Evolutionary conservation across 805 yeast genomes (phyloP), one percentile per base, ranked within the genome.

Genomic region (Zygosaccharomyces bailii): DNA sequence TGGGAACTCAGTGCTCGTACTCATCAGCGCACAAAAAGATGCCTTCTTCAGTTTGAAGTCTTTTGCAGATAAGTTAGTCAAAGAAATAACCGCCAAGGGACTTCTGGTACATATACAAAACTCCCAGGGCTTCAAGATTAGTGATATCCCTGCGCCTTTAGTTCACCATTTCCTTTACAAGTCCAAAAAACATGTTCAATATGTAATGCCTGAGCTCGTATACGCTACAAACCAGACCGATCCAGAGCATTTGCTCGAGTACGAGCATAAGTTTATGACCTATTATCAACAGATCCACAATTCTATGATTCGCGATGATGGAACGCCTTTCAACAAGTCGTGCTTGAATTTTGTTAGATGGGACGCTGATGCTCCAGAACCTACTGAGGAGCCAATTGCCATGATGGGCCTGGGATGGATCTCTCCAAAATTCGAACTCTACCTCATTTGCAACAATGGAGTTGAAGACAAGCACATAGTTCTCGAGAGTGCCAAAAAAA

Each of bases 101-200:
- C 61, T 75, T 14, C 51, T 72, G 6, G 58, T 59, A 11, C 66
- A 70, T 18, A 65, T 76, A 10, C 59, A 60, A n/a, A 59, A 61
- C 17, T 38, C 41, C 18, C 40, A 18, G 40, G 67, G 77, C 2
- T 64, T 75, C 21, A 68, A 71, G 42, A 71, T 79, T 4, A 67
- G 72, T 14, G 81, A 74, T 39, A 69, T 80, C 17, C 79, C 78
- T 1, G 83, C 81, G 0, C 78, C 78, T 3, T 51, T 67, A 45
- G 74, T 91, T 8, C 76, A 79, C 48, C 96, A 89, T 66, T 93
- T 90, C 59, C 74, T 89, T 18, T 90, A 79, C 70, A 89, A 86
- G 63, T 78, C 86, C 25, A 82, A 78, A 47, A 68, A 67, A 17
- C 76, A 77, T 45, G 80, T 87, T 13, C 97, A 62, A 43, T 61